phyloP scores from a whole-genome alignment of 495 filamentous ascomycete species.

The Xylaria nigripes region DNA sequence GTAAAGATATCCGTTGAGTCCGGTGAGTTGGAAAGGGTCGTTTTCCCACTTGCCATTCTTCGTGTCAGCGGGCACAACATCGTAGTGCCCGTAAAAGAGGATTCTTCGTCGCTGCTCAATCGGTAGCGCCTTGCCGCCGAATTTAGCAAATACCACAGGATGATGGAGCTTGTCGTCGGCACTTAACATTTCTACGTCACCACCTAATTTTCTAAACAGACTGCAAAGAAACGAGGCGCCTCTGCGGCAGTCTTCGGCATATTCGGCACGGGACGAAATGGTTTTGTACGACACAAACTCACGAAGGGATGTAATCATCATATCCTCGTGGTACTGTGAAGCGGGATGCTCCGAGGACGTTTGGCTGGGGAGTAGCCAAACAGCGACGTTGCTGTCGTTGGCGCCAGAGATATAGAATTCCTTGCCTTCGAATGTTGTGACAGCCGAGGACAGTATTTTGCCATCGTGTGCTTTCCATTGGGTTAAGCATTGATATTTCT shows the following conservation, averaged over 20 bases:
- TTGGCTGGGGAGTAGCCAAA: slow-evolving; percentile 76
- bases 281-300: slow-evolving; percentile 88
- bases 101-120: slow-evolving; percentile 64
- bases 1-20: slow-evolving; percentile 87
- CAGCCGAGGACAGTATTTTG: slow-evolving; percentile 78
- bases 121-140: slow-evolving; percentile 57
- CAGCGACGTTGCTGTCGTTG: slow-evolving; percentile 77
- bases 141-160: slow-evolving; percentile 83
- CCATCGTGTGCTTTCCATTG: slow-evolving; percentile 82
- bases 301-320: slow-evolving; percentile 71
- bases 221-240: slow-evolving; percentile 84
- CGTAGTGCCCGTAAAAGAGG: slow-evolving; percentile 96
- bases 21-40: slow-evolving; percentile 78
- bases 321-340: slow-evolving; percentile 42
- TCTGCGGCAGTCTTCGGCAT: slow-evolving; percentile 81
- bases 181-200: slow-evolving; percentile 74
- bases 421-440: slow-evolving; percentile 55
- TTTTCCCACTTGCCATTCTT: slow-evolving; percentile 70
- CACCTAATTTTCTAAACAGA: slow-evolving; percentile 84
- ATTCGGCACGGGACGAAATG: slow-evolving; percentile 74
- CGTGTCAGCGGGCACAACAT: slow-evolving; percentile 89
- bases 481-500: slow-evolving; percentile 74
- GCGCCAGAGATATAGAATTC: slow-evolving; percentile 87
- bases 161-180: slow-evolving; percentile 63
- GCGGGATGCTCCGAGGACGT: slow-evolving; percentile 22